These are phyloP conservation scores for Blastocystis sp. DNA, from an alignment of 352 stramenopile genomes.

Conservation along the genomic window DNA sequence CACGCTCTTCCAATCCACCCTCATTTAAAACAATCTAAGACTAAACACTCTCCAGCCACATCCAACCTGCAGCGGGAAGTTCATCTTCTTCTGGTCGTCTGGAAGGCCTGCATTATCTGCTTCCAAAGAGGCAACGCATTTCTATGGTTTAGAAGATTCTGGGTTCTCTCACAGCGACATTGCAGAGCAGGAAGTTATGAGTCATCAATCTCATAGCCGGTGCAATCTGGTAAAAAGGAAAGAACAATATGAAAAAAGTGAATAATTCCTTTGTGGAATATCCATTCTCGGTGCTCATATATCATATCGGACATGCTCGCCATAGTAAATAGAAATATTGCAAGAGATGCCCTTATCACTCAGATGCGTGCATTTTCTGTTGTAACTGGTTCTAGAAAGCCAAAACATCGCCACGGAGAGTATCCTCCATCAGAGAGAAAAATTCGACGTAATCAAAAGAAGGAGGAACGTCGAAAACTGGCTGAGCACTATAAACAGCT, in stretches of 20 bases:
- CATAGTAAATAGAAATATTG: not conserved
- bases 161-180: slow-evolving; percentile 65
- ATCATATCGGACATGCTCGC: not conserved
- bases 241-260: not conserved
- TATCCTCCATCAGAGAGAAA: slow-evolving; percentile 37
- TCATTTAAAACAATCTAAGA: slow-evolving; percentile 64
- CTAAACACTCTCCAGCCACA: not conserved
- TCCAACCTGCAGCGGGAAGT: slow-evolving; percentile 1
- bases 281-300: not conserved
- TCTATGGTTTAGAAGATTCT: not conserved
- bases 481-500: slow-evolving; percentile 3
- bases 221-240: not conserved
- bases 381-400: not conserved
- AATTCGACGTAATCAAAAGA: not conserved
- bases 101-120: slow-evolving; percentile 74
- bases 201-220: slow-evolving; percentile 77
- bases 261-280: not conserved
- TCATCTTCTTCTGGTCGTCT: slow-evolving; percentile 67
- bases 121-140: slow-evolving; percentile 67
- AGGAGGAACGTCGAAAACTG: not conserved
- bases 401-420: not conserved
- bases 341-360: not conserved
- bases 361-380: not conserved
- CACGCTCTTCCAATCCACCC: slow-evolving; percentile 72
- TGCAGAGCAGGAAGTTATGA: slow-evolving; percentile 82